Percentiles rank a stretch among this genome's conserved stretches.
Conservation (phyloP, 164 flowering plant species). For the Warburgia ugandensis region DNA sequence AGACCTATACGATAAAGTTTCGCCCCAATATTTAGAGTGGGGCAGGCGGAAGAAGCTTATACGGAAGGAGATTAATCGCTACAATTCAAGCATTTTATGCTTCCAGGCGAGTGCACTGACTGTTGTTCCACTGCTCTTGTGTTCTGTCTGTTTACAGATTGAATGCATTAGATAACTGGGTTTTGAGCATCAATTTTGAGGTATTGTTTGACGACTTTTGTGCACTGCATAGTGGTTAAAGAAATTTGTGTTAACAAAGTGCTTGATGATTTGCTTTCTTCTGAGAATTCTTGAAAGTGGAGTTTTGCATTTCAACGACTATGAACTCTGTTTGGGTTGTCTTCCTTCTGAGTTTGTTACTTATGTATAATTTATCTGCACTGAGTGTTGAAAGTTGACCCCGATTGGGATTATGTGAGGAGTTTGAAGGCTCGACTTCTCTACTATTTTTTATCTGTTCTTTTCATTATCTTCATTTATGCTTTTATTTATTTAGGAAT, state of each 20-base stretch:
- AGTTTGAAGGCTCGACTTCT: no score
- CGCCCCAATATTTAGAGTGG: conserved; percentile 52
- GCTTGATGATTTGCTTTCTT: not conserved
- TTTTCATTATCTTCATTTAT: no score
- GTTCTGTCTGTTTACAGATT: not conserved
- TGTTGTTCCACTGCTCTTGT: not conserved
- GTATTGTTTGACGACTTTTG: not conserved
- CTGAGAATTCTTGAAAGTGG: not conserved
- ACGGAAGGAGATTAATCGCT: conserved; percentile 47
- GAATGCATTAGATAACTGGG: no score
- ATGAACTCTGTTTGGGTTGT: no score
- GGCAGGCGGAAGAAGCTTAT: conserved; percentile 46
- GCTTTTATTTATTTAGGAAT: no score
- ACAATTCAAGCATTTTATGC: conserved; percentile 62
- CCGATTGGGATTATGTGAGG: not conserved
- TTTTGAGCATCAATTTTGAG: not conserved
- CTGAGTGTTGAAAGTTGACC: not conserved
- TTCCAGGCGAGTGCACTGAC: conserved; percentile 56
- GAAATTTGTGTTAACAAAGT: not conserved
- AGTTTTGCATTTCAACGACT: no score
- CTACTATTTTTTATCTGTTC: no score
- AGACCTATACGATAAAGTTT: conserved; percentile 48
- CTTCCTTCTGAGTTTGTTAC: not conserved
- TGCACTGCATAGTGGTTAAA: not conserved
- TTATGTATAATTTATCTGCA: not conserved